Evolutionary conservation across 2,329 filamentous ascomycete genomes (phyloP).

Genomic region (Alternaria sp.): DNA sequence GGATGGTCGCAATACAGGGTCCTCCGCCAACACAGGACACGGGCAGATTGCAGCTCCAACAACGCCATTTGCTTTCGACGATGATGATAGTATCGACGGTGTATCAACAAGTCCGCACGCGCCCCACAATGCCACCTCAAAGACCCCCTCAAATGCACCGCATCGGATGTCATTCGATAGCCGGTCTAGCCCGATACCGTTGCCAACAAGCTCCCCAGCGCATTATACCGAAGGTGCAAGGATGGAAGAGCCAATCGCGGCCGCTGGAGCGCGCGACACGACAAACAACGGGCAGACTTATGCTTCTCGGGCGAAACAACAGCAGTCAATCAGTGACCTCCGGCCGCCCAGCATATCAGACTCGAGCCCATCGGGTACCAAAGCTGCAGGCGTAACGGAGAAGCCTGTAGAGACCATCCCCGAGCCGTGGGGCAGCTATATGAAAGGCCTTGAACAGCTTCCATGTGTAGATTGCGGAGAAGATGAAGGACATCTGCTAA

Average conservation of each 20-base stretch:
- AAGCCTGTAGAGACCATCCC: not conserved
- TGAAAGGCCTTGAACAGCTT: not conserved
- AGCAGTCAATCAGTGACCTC: not conserved
- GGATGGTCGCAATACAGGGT: not conserved
- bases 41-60: not conserved
- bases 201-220: not conserved
- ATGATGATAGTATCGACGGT: too few relatives aligned
- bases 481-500: conserved; percentile 9
- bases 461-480: conserved; percentile 38
- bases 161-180: not conserved
- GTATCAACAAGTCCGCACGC: not conserved
- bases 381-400: not conserved
- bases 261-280: not conserved
- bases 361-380: rapidly evolving
- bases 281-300: not conserved
- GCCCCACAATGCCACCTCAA: not conserved
- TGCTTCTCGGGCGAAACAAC: not conserved
- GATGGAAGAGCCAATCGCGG: not conserved
- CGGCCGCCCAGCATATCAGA: not conserved
- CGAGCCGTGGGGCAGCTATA: not conserved
- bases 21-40: not conserved
- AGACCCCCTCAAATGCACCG: not conserved
- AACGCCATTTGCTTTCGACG: not conserved
- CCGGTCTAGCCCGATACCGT: not conserved
- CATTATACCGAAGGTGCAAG: not conserved